Percentiles rank a stretch among this genome's conserved stretches.
These are phyloP conservation scores for Pseudogymnoascus sp. DNA, from an alignment of 2,329 filamentous ascomycete genomes.

Conservation along the genomic window DNA sequence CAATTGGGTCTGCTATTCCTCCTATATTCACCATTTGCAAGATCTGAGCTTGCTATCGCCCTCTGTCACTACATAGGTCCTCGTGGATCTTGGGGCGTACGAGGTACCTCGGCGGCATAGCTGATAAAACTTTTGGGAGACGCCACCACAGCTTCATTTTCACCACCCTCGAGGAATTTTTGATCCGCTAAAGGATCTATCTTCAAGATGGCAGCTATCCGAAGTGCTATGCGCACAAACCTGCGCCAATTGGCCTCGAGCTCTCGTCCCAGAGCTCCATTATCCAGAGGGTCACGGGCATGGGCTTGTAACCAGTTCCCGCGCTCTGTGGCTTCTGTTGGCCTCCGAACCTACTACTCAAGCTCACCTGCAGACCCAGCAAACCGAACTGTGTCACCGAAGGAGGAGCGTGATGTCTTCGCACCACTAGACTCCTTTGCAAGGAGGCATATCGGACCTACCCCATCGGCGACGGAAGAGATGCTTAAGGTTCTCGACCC, in stretches of 20 bases:
- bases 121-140: constrained; percentile 1
- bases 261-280: neutral
- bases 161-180: neutral
- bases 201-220: constrained; percentile 6
- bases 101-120: constrained; percentile 1
- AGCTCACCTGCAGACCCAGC: constrained; percentile 26
- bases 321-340: constrained; percentile 17
- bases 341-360: constrained; percentile 26
- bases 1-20: neutral
- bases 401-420: constrained; percentile 31
- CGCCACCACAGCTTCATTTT: constrained; percentile 8
- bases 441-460: constrained; percentile 80
- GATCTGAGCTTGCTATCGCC: neutral
- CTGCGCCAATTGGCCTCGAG: constrained; percentile 8
- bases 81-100: constrained; percentile 3
- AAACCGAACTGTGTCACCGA: constrained; percentile 17
- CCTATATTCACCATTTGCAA: neutral
- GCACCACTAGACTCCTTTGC: constrained; percentile 55
- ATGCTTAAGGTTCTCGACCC: constrained; percentile 80
- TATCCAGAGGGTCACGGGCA: constrained; percentile 15
- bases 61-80: neutral
- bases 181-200: neutral
- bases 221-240: constrained; percentile 9
- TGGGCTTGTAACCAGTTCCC: constrained; percentile 20
- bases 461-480: constrained; percentile 56